A percentile compares a stretch with the other conserved stretches of the same genome.
Conservation (phyloP, 2,329 filamentous ascomycete species). For the Nothomitra cinnamomea region DNA sequence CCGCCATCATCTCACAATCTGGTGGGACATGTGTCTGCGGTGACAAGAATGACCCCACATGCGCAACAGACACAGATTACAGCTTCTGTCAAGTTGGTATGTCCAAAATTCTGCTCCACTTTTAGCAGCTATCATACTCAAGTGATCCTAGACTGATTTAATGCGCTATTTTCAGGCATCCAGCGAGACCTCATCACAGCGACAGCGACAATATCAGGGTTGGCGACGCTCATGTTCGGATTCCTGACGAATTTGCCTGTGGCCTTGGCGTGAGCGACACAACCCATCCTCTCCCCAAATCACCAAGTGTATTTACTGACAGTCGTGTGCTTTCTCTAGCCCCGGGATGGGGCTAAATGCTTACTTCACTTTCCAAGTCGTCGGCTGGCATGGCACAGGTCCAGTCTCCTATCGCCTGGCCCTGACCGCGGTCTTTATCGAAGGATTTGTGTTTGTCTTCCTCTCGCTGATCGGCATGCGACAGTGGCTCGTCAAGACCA, state of each 20-base stretch:
- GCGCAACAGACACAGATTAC: slow-evolving; percentile 40
- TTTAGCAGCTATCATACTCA: too few relatives aligned
- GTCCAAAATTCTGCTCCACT: background rate
- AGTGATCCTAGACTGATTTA: slow-evolving; percentile 17
- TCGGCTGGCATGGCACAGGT: slow-evolving; percentile 41
- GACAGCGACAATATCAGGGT: slow-evolving; percentile 64
- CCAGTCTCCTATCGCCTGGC: slow-evolving; percentile 41
- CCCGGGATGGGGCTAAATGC: slow-evolving; percentile 56
- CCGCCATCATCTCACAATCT: slow-evolving; percentile 51
- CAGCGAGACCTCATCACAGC: slow-evolving; percentile 70
- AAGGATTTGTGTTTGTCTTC: slow-evolving; percentile 47
- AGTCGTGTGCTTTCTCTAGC: slow-evolving; percentile 33
- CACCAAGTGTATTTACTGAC: background rate
- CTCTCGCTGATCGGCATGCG: slow-evolving; percentile 51
- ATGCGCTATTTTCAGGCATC: slow-evolving; percentile 28
- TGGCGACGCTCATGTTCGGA: slow-evolving; percentile 43
- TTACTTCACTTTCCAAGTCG: slow-evolving; percentile 52
- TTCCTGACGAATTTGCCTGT: slow-evolving; percentile 46
- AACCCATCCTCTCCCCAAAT: too few relatives aligned
- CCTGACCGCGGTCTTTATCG: slow-evolving; percentile 46
- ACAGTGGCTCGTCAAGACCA: slow-evolving; percentile 53
- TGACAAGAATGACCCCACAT: slow-evolving; percentile 33
- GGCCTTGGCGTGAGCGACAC: slow-evolving; percentile 14
- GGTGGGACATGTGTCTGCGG: slow-evolving; percentile 65
- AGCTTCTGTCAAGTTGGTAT: slow-evolving; percentile 33